Conservation (phyloP, 2,329 filamentous ascomycete genomes). For the Neocatenulostroma microsporum region DNA sequence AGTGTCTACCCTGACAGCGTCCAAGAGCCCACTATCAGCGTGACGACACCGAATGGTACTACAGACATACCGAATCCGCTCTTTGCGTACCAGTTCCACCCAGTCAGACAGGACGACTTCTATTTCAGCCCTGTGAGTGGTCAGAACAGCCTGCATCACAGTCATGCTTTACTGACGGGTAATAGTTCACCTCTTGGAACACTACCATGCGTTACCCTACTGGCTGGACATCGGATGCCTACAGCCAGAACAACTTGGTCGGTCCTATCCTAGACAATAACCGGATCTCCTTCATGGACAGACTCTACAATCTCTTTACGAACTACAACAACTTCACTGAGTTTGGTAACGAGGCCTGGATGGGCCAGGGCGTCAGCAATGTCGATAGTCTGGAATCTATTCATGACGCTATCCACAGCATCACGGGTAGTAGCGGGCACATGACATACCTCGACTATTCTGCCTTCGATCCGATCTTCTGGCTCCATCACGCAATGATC, state of each 20-base stretch:
- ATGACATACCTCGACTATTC: slow-evolving; percentile 65
- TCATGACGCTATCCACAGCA: slow-evolving; percentile 44
- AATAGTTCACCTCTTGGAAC: slow-evolving; percentile 47
- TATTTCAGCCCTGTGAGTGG: slow-evolving; percentile 52
- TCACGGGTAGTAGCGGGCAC: slow-evolving; percentile 54
- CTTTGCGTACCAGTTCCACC: slow-evolving; percentile 34
- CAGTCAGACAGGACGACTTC: slow-evolving; percentile 52
- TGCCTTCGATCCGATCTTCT: slow-evolving; percentile 72
- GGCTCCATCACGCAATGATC: slow-evolving; percentile 65
- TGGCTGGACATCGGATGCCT: slow-evolving; percentile 34
- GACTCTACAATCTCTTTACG: slow-evolving; percentile 60
- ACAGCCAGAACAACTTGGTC: slow-evolving; percentile 54
- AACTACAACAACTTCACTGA: slow-evolving; percentile 59
- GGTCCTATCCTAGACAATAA: slow-evolving; percentile 47
- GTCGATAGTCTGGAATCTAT: slow-evolving; percentile 52
- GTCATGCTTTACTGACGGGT: not conserved
- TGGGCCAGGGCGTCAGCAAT: slow-evolving; percentile 36
- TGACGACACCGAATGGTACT: slow-evolving; percentile 28
- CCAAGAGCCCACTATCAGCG: slow-evolving; percentile 31
- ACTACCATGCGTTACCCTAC: slow-evolving; percentile 54
- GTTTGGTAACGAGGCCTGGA: slow-evolving; percentile 59
- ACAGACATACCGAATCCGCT: slow-evolving; percentile 29
- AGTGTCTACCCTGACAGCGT: slow-evolving; percentile 35
- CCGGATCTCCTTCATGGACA: slow-evolving; percentile 47
- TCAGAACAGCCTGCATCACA: not conserved